phyloP scores from a whole-genome alignment of 2,329 filamentous ascomycete species.

The Verticillium tricorpus region DNA sequence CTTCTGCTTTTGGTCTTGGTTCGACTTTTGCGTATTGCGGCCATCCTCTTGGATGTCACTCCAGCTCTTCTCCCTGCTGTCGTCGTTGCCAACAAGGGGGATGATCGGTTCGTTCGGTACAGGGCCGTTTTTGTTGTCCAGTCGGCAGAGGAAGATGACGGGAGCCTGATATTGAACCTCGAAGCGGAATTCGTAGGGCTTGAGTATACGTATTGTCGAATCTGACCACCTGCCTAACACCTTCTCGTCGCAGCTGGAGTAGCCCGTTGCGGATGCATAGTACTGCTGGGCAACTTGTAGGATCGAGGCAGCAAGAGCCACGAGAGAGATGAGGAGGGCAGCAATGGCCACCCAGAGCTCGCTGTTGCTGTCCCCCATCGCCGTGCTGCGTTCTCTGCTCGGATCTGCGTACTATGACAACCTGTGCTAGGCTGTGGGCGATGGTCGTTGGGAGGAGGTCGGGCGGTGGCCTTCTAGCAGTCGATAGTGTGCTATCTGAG shows the following conservation, averaged over 20 bases:
- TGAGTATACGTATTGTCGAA: slow-evolving; percentile 34
- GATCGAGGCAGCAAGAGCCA: slow-evolving; percentile 39
- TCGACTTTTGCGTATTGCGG: background rate
- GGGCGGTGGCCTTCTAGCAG: background rate
- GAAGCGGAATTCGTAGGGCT: slow-evolving; percentile 40
- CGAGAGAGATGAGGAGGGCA: slow-evolving; percentile 41
- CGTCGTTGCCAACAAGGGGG: slow-evolving; percentile 31
- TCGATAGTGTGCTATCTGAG: background rate
- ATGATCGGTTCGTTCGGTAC: slow-evolving; percentile 22
- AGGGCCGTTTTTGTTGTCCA: slow-evolving; percentile 34
- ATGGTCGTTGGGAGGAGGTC: background rate
- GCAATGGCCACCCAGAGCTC: slow-evolving; percentile 36
- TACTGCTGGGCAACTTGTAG: slow-evolving; percentile 48
- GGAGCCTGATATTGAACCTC: slow-evolving; percentile 45
- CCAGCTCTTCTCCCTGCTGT: slow-evolving; percentile 30
- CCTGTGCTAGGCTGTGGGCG: background rate
- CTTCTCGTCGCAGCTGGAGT: slow-evolving; percentile 40
- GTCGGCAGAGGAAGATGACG: slow-evolving; percentile 44
- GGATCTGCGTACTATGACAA: background rate
- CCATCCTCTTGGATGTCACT: slow-evolving; percentile 25
- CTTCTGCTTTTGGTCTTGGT: background rate
- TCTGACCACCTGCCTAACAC: slow-evolving; percentile 43
- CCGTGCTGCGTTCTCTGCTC: background rate
- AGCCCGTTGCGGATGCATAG: slow-evolving; percentile 44
- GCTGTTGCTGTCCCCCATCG: slow-evolving; percentile 4